Conservation (phyloP, 2,329 filamentous ascomycete genomes). For the Beauveria sp. region DNA sequence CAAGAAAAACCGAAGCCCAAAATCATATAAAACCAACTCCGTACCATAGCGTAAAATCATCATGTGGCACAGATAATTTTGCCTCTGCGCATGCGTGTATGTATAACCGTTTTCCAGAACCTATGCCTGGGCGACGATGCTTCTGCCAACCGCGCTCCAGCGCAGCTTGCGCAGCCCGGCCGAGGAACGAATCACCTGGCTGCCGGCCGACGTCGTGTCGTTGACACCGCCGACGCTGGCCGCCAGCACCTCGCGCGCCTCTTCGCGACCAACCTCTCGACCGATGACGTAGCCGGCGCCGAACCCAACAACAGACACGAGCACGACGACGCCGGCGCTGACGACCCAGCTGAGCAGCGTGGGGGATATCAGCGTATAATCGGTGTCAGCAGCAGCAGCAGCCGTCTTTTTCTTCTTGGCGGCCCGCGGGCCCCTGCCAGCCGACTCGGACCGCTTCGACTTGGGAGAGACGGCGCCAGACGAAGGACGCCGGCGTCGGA, state of each 20-base stretch:
- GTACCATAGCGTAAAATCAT: background rate
- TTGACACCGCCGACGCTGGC: conserved; percentile 34
- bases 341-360: conserved; percentile 58
- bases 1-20: background rate
- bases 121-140: conserved; percentile 34
- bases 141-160: conserved; percentile 46
- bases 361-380: conserved; percentile 43
- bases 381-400: conserved; percentile 19
- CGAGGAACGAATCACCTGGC: conserved; percentile 45
- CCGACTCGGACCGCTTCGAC: conserved; percentile 40
- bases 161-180: conserved; percentile 44
- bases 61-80: conserved; percentile 1
- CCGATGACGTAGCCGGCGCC: conserved; percentile 63
- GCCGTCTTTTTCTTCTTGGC: conserved; percentile 53
- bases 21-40: background rate
- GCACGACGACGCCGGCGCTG: conserved; percentile 58
- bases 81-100: conserved; percentile 5
- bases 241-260: conserved; percentile 34
- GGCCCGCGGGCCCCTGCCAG: conserved; percentile 33
- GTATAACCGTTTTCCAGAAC: background rate
- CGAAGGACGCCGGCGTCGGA: conserved; percentile 19
- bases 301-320: conserved; percentile 62
- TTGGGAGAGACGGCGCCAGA: conserved; percentile 30
- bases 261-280: conserved; percentile 56
- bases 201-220: conserved; percentile 41